These are phyloP conservation scores for Vitis amurensis DNA, from an alignment of 164 flowering plant species.

Conservation along the genomic window DNA sequence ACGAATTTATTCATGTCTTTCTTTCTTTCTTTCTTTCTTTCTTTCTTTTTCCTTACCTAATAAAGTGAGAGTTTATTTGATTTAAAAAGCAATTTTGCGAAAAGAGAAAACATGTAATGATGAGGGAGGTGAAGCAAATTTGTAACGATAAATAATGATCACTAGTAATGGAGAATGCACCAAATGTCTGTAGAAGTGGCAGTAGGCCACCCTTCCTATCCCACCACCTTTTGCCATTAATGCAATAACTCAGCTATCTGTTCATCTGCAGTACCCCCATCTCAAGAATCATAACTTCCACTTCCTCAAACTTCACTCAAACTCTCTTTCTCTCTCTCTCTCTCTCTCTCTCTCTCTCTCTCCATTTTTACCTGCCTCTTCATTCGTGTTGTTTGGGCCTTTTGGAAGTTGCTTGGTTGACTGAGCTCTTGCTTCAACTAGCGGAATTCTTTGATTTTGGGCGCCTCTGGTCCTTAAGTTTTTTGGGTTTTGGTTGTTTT, in stretches of 20 bases:
- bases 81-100: too few relatives aligned
- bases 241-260: neutral
- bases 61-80: too few relatives aligned
- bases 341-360: neutral
- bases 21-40: too few relatives aligned
- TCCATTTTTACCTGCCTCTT: neutral
- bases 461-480: neutral
- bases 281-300: neutral
- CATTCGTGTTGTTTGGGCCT: neutral
- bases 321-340: neutral
- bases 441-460: neutral
- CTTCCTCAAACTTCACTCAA: neutral
- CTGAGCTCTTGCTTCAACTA: neutral
- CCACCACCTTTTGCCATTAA: conserved; percentile 7
- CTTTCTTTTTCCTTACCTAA: too few relatives aligned
- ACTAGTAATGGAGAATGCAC: too few relatives aligned
- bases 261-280: conserved; percentile 1
- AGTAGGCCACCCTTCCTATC: conserved; percentile 10
- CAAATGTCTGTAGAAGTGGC: neutral
- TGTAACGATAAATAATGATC: too few relatives aligned
- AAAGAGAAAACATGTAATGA: too few relatives aligned
- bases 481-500: neutral
- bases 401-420: neutral
- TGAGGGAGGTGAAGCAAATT: too few relatives aligned
- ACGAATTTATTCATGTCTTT: too few relatives aligned